Base-by-base conservation (phyloP, 352 stramenopile species). In the Globisporangium polare region DNA sequence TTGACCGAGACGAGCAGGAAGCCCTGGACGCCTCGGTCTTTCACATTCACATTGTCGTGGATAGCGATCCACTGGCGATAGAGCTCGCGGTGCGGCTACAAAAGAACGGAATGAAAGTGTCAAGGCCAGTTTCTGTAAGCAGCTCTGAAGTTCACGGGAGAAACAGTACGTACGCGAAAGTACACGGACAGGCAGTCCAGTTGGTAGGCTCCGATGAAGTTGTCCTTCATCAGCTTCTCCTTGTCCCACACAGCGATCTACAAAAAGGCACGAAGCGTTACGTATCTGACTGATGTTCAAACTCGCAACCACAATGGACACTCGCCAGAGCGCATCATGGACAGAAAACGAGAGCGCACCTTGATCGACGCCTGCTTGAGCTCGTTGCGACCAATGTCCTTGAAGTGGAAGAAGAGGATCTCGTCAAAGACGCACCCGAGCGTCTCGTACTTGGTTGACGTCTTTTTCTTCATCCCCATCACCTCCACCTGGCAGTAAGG, bases 31-130 rank as follows among this genome's bases (percentile, higher is more conserved):
- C 91, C 91, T 33, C 71, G 72, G 51, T 97, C 88, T 42, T 90
- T 92, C 13, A 72, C 55, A 60, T 83, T 96, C 24, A 93, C 63
- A 43, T 97, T 85, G 50, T 97, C 90, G 62, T 96, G 83, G 4
- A 97, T 68, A n/a, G 83, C 86, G 22, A 97, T 83, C 91, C 91
- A 97, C 59, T 96, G 79, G 2, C 89, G 80, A 61, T 97, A 94
- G 0, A 97, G 51, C 60, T 97, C 89, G 59, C 96, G 90, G 33
- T 94, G 60, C 12, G 80, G 73, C 80, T 92, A 58, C 17, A n/a
- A 50, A 5, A 15, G 15, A 9, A 45, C 13, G 26, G 5, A 35
- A 53, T 31, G 26, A 35, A 10, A 15, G 5, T 37, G 8, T 22
- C 15, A 1, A 9, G 7, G 13, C 37, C 24, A 35, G n/a, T 37